Conservation (phyloP, 306 rosid species). For the Arachis stenosperma region DNA sequence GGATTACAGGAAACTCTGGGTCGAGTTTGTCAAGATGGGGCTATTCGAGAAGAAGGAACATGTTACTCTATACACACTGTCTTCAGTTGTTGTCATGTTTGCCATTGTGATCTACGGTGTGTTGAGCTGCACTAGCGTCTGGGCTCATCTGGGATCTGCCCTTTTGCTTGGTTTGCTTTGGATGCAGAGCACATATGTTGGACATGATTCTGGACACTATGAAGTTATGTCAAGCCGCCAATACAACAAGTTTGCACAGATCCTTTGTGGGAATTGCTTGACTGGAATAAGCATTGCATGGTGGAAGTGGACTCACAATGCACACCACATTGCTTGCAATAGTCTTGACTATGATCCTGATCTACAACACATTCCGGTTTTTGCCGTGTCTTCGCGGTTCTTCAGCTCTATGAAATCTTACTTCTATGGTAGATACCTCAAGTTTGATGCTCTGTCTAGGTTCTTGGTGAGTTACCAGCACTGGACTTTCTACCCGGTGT, state of each 20-base stretch:
- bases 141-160: slow-evolving; percentile 73
- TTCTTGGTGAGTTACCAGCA: slow-evolving; percentile 79
- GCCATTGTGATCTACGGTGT: slow-evolving; percentile 55
- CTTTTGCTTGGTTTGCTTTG: slow-evolving; percentile 75
- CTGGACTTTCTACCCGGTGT: slow-evolving; percentile 70
- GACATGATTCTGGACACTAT: slow-evolving; percentile 90
- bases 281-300: slow-evolving; percentile 93
- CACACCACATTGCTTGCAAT: slow-evolving; percentile 84
- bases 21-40: slow-evolving; percentile 60
- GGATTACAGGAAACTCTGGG: slow-evolving; percentile 63
- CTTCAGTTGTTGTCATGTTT: slow-evolving; percentile 49
- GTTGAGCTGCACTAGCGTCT: slow-evolving; percentile 44
- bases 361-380: slow-evolving; percentile 84
- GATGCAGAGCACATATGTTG: slow-evolving; percentile 83
- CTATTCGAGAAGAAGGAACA: slow-evolving; percentile 71
- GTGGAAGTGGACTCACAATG: slow-evolving; percentile 98
- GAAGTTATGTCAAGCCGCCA: slow-evolving; percentile 56
- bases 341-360: slow-evolving; percentile 90
- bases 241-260: slow-evolving; percentile 57
- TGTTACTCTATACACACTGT: slow-evolving; percentile 37
- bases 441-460: slow-evolving; percentile 73
- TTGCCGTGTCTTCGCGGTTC: slow-evolving; percentile 67
- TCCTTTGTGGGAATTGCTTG: slow-evolving; percentile 79
- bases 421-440: slow-evolving; percentile 69
- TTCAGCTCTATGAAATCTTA: slow-evolving; percentile 59